Conservation (phyloP, 305 asterid genomes). For the Rubia peregrina region DNA sequence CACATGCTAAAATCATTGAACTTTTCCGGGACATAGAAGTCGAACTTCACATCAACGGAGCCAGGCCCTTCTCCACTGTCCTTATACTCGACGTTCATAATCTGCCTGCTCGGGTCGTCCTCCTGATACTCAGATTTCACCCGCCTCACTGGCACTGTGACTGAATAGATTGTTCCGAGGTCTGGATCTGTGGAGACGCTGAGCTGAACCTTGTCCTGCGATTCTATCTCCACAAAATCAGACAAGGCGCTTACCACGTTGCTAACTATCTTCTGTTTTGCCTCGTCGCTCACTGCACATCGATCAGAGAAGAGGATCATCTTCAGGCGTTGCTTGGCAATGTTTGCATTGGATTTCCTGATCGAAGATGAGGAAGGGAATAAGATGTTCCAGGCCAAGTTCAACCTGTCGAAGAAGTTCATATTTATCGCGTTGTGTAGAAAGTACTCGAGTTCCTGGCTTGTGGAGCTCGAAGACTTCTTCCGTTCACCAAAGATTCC, state of each 20-base stretch:
- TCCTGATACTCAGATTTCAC: constrained; percentile 75
- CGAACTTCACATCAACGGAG: constrained; percentile 87
- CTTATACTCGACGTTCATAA: constrained; percentile 62
- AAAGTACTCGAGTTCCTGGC: constrained; percentile 67
- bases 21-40: constrained; percentile 64
- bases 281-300: constrained; percentile 95
- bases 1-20: constrained; percentile 28
- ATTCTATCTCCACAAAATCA: constrained; percentile 91
- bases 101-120: constrained; percentile 65
- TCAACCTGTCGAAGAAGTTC: constrained; percentile 73
- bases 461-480: constrained; percentile 39
- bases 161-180: constrained; percentile 79
- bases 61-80: constrained; percentile 74
- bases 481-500: constrained; percentile 43
- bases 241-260: constrained; percentile 70
- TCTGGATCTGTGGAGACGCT: constrained; percentile 89
- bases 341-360: constrained; percentile 69
- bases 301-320: constrained; percentile 98
- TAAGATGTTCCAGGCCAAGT: constrained; percentile 84
- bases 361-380: constrained; percentile 64
- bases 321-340: constrained; percentile 91
- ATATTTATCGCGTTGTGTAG: constrained; percentile 60
- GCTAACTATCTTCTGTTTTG: constrained; percentile 90
- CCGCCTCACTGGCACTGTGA: constrained; percentile 82
- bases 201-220: constrained; percentile 89